phyloP scores from a whole-genome alignment of 2,329 filamentous ascomycete genomes.

The Pseudocercospora crystallina region DNA sequence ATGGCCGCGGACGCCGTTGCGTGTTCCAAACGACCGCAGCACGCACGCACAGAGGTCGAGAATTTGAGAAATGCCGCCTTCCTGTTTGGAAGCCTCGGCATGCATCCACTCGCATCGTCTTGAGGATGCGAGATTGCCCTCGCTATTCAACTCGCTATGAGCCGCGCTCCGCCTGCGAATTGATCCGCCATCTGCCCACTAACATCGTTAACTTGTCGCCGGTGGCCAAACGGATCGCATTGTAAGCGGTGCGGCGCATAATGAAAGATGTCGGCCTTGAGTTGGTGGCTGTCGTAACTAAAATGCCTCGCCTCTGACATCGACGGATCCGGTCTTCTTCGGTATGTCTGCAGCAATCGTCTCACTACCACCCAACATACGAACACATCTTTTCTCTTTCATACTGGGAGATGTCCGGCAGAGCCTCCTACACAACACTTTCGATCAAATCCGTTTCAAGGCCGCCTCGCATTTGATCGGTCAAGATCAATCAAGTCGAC shows the following conservation, averaged over 20 bases:
- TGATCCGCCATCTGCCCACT: conserved; percentile 19
- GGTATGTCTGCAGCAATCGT: conserved; percentile 18
- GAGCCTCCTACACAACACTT: not conserved
- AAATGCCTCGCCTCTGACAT: conserved; percentile 10
- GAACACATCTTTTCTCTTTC: not conserved
- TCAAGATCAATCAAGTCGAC: not conserved
- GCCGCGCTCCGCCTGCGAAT: conserved; percentile 4
- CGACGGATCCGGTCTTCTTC: conserved; percentile 20
- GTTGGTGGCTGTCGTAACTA: conserved; percentile 16
- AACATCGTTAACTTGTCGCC: conserved; percentile 17
- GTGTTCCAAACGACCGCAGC: conserved; percentile 9
- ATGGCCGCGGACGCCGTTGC: conserved; percentile 8
- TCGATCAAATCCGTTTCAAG: conserved; percentile 1
- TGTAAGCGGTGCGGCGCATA: conserved; percentile 17
- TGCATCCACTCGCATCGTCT: conserved; percentile 2
- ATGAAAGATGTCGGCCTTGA: conserved; percentile 10
- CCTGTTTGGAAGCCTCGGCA: conserved; percentile 9
- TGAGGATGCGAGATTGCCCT: conserved; percentile 2
- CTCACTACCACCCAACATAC: conserved; percentile 11
- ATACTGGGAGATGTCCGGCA: conserved; percentile 15
- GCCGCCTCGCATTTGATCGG: not conserved
- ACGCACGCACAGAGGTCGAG: conserved; percentile 6
- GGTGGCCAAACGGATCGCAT: conserved; percentile 16
- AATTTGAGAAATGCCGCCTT: conserved; percentile 11
- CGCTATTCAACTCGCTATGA: conserved; percentile 3